These are phyloP conservation scores for Trypethelium eluteriae DNA, from an alignment of 495 filamentous ascomycete genomes.

Conservation along the genomic window DNA sequence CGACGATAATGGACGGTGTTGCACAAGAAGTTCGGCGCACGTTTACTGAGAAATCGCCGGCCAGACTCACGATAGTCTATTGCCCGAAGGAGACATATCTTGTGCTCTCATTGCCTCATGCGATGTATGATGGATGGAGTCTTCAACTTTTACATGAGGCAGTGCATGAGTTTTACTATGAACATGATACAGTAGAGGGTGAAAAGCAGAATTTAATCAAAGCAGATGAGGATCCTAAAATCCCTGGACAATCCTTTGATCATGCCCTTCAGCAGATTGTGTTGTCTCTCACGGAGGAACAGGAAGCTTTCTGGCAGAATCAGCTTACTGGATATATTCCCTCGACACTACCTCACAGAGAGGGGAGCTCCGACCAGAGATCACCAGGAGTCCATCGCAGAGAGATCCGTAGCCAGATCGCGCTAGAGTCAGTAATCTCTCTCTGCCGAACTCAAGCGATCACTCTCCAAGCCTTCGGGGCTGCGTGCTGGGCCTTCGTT, in stretches of 20 bases:
- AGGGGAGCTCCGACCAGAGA: background rate
- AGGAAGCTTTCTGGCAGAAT: background rate
- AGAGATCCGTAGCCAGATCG: conserved; percentile 42
- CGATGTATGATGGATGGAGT: conserved; percentile 73
- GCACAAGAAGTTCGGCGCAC: conserved; percentile 17
- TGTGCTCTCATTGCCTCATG: conserved; percentile 66
- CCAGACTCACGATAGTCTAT: conserved; percentile 31
- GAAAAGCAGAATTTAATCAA: background rate
- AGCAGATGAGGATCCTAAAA: background rate
- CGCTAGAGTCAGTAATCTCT: conserved; percentile 31
- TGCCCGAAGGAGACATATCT: conserved; percentile 39
- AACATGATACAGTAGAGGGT: background rate
- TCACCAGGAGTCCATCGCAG: conserved; percentile 34
- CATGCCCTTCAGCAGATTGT: background rate
- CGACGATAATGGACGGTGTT: conserved; percentile 23
- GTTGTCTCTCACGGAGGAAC: background rate
- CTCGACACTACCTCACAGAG: background rate
- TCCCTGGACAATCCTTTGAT: background rate
- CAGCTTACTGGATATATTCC: background rate
- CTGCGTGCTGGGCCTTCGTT: conserved; percentile 57
- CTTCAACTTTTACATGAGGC: conserved; percentile 59
- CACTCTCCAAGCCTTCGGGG: conserved; percentile 57
- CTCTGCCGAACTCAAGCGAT: conserved; percentile 53
- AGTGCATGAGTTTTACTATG: conserved; percentile 49
- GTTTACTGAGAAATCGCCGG: conserved; percentile 12